These are phyloP conservation scores for Penicillium macrosclerotiorum DNA, from an alignment of 495 filamentous ascomycete genomes.

Conservation along the genomic window DNA sequence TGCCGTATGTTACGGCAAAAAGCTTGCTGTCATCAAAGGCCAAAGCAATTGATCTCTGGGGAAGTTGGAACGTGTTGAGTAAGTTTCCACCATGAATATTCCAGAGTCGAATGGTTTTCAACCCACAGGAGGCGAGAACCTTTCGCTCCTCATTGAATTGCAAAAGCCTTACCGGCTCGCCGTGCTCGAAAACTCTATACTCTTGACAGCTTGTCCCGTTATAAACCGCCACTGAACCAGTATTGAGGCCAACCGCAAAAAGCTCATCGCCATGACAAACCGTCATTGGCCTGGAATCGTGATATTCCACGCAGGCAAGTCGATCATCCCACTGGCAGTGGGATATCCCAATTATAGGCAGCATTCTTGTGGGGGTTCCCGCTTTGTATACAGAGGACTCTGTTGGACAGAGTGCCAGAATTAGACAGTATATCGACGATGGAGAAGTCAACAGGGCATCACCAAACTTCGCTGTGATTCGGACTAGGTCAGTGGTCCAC, in stretches of 20 bases:
- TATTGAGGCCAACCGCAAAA: background rate
- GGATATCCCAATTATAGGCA: background rate
- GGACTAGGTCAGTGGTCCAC: background rate
- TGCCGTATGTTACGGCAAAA: background rate
- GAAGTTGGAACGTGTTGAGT: background rate
- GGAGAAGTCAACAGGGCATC: background rate
- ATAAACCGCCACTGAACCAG: background rate
- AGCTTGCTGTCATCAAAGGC: background rate
- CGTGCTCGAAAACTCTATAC: background rate
- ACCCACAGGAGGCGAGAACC: background rate
- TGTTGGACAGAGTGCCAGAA: conserved; percentile 27
- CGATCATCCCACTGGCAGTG: conserved; percentile 31
- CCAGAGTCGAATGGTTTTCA: conserved; percentile 21
- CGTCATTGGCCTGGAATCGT: conserved; percentile 16
- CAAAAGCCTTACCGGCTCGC: background rate
- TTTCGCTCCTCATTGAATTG: background rate
- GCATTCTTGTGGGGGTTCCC: background rate
- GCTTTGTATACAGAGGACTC: conserved; percentile 27
- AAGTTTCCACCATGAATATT: background rate
- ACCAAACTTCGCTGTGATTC: background rate
- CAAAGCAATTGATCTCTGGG: background rate
- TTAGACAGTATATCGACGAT: background rate
- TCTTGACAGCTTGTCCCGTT: background rate
- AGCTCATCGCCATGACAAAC: conserved; percentile 14
- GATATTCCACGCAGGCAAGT: conserved; percentile 22